phyloP scores from a whole-genome alignment of 1,284 basidiomycete species.

The Pterulicium gracile region DNA sequence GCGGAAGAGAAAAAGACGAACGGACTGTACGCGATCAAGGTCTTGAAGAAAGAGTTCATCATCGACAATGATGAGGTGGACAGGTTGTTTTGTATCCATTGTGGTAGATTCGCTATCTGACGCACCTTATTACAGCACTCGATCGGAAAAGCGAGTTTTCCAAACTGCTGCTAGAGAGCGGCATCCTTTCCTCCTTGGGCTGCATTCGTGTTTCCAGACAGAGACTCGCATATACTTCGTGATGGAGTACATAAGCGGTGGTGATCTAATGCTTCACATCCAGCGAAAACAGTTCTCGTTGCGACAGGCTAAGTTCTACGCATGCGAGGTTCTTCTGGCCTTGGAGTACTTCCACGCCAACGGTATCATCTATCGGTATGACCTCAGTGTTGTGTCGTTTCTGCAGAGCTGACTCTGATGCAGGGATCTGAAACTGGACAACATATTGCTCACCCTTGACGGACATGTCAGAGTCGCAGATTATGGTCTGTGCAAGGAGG shows the following conservation, averaged over 20 bases:
- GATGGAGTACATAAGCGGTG: slow-evolving; percentile 91
- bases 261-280: slow-evolving; percentile 91
- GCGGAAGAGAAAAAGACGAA: slow-evolving; percentile 95
- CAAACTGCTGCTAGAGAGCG: slow-evolving; percentile 91
- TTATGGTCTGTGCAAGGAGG: slow-evolving; percentile 98
- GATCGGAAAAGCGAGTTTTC: slow-evolving; percentile 98
- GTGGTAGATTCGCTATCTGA: slow-evolving; percentile 8
- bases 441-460: slow-evolving; percentile 93
- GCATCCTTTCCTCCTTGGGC: slow-evolving; percentile 93
- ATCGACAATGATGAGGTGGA: slow-evolving; percentile 99
- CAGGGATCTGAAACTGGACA: slow-evolving; percentile 96
- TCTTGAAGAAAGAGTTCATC: slow-evolving; percentile 99
- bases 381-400: slow-evolving; percentile 10
- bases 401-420: neutral
- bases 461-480: slow-evolving; percentile 99
- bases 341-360: slow-evolving; percentile 98
- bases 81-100: slow-evolving; percentile 45
- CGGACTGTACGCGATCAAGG: slow-evolving; percentile 96
- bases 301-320: slow-evolving; percentile 97
- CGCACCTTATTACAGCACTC: slow-evolving; percentile 53
- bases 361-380: slow-evolving; percentile 93
- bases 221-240: slow-evolving; percentile 97
- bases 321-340: slow-evolving; percentile 93
- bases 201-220: slow-evolving; percentile 99
- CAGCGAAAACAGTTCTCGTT: slow-evolving; percentile 92